Percentiles rank a stretch among this genome's conserved stretches.
phyloP scores from a whole-genome alignment of 2,329 filamentous ascomycete genomes.

The Ceratocystis eucalypticola region DNA sequence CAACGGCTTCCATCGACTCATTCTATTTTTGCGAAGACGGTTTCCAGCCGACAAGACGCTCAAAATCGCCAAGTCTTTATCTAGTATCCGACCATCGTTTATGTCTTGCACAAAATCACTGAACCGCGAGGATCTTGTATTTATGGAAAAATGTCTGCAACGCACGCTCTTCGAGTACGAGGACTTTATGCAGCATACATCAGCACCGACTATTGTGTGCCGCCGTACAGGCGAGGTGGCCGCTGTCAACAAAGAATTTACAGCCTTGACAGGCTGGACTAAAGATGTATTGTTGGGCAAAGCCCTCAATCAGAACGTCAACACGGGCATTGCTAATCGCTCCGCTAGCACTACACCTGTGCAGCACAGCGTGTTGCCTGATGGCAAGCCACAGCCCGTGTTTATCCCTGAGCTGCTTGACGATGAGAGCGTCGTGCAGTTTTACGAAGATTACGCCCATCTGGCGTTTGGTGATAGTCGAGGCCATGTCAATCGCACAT shows the following conservation, averaged over 20 bases:
- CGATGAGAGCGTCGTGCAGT: conserved; percentile 82
- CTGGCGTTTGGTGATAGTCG: conserved; percentile 85
- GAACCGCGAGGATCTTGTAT: conserved; percentile 76
- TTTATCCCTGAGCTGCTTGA: conserved; percentile 88
- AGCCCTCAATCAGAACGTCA: conserved; percentile 76
- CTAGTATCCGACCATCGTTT: conserved; percentile 82
- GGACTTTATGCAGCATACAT: conserved; percentile 76
- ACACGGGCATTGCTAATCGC: conserved; percentile 44
- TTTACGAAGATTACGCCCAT: conserved; percentile 90
- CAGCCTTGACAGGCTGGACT: conserved; percentile 87
- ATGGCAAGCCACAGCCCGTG: conserved; percentile 55
- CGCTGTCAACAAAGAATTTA: conserved; percentile 90
- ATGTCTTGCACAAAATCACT: conserved; percentile 85
- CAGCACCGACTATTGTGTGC: conserved; percentile 83
- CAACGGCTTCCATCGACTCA: conserved; percentile 76
- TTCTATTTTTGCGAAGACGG: conserved; percentile 63
- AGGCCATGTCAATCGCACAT: conserved; percentile 69
- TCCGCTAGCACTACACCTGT: conserved; percentile 40
- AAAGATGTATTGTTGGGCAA: conserved; percentile 80
- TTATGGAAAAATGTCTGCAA: conserved; percentile 97
- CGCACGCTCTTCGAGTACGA: conserved; percentile 86
- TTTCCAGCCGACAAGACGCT: conserved; percentile 65
- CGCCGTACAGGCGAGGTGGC: conserved; percentile 90
- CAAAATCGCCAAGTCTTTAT: conserved; percentile 74
- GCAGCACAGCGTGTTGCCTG: conserved; percentile 29